Evolutionary conservation across 2,329 filamentous ascomycete genomes (phyloP).

Genomic region (Alternaria dauci): DNA sequence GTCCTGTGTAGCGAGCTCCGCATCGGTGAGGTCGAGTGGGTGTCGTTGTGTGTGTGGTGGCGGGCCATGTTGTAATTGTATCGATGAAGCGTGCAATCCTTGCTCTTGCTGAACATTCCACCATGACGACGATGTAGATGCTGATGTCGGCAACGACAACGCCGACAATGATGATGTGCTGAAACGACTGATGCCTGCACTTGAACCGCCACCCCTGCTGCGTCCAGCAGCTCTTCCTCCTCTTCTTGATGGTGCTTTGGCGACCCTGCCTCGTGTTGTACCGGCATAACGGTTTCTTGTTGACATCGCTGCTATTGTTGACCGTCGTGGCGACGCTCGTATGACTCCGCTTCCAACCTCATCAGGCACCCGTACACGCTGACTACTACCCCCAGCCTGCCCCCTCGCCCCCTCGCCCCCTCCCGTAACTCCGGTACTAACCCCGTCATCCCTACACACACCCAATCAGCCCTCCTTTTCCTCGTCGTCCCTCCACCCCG

Average conservation of each 20-base stretch:
- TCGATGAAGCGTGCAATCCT: not conserved
- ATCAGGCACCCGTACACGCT: not conserved
- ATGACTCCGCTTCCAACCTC: slow-evolving; percentile 1
- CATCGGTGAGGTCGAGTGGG: not conserved
- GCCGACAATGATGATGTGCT: not conserved
- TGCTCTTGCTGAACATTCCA: not conserved
- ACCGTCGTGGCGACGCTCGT: not conserved
- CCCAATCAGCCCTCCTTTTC: slow-evolving; percentile 11
- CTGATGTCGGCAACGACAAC: not conserved
- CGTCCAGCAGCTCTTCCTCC: slow-evolving; percentile 9
- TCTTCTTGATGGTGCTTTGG: slow-evolving; percentile 10
- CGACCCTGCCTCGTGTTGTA: slow-evolving; percentile 1
- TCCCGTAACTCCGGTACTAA: not conserved
- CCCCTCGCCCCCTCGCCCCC: not conserved
- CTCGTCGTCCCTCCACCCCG: slow-evolving; percentile 6
- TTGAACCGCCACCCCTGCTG: slow-evolving; percentile 9
- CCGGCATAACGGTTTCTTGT: not conserved
- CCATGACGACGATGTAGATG: not conserved
- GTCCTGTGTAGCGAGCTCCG: slow-evolving; percentile 1
- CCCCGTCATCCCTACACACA: slow-evolving; percentile 1
- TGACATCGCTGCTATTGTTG: not conserved
- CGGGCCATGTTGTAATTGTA: not conserved
- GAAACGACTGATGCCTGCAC: slow-evolving; percentile 1
- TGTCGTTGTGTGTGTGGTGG: not conserved
- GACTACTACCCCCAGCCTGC: not conserved